Evolutionary conservation across 768 basidiomycete species (phyloP), one percentile per base, ranked within the genome.

Genomic region (Suillus paluster): DNA sequence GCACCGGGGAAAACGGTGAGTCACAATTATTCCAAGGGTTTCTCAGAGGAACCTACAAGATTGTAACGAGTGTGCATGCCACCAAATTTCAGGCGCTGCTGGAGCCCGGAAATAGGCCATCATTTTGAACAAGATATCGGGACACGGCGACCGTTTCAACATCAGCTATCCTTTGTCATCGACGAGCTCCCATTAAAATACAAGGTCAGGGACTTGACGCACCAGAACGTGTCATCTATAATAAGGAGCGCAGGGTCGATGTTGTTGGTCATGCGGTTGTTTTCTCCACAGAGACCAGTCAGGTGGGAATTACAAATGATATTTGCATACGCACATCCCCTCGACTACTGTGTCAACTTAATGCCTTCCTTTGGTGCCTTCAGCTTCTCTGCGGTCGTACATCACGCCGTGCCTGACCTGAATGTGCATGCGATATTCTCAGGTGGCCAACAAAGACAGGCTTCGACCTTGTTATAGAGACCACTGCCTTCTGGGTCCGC

Each of bases 271-370:
- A 97, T 75, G 59, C 97, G 82, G 75, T 99, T 99, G 78, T 97
- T 92, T 17, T 96, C 96, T 49, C 95, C 97, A 60, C 8, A 42
- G 11, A 17, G 38, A 27, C 21, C 23, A 19, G 19, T 38, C 48
- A 42, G 58, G 17, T n/a, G 3, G n/a, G 11, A 8, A 11, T 25
- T 42, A 11, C 19, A n/a, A 19, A 21, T 42, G 39, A 42, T 19
- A 17, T 42, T 19, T 73, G 77, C 44, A 67, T 11, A 74, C 80
- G 59, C 25, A 91, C 90, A 95, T 94, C 62, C 93, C 92, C 77
- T 94, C 93, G n/a, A 97, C 94, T 19, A 97, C 87, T 1, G 96
- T 97, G 70, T 99, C 97, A 15, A 98, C 94, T 74, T 97, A 95
- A 71, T 97, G 93, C 61, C 97, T 80, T 68, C 97, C 77, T 70